Percentiles rank a stretch among this genome's conserved stretches.
Evolutionary conservation across 1,139 yeast genomes (phyloP).

Genomic region (Sugiyamaella sp.): DNA sequence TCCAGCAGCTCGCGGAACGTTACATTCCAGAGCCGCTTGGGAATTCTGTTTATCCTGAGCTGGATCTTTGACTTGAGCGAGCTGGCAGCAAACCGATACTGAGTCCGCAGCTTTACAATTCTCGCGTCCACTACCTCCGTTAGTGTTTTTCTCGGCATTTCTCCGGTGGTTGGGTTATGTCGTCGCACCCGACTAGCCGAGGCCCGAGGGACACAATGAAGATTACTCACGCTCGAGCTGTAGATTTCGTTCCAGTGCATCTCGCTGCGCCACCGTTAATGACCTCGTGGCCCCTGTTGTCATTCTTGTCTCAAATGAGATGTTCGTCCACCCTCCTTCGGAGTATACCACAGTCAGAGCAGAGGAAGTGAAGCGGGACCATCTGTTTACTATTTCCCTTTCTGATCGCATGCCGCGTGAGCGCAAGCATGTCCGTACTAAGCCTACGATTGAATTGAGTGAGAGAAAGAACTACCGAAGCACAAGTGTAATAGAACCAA

Average conservation of each 20-base stretch:
- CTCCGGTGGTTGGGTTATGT: neutral
- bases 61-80: slow-evolving; percentile 44
- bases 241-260: slow-evolving; percentile 37
- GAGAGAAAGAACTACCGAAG: too few relatives aligned
- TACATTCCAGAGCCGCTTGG: slow-evolving; percentile 48
- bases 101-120: slow-evolving; percentile 37
- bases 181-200: too few relatives aligned
- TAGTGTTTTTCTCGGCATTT: neutral
- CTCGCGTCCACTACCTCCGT: slow-evolving; percentile 36
- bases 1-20: slow-evolving; percentile 41
- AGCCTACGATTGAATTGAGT: too few relatives aligned
- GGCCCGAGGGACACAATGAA: neutral
- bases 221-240: slow-evolving; percentile 35
- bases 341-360: too few relatives aligned
- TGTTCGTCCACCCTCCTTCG: too few relatives aligned
- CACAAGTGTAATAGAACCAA: too few relatives aligned
- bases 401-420: neutral
- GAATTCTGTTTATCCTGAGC: slow-evolving; percentile 46
- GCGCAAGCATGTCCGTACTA: too few relatives aligned
- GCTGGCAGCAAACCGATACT: slow-evolving; percentile 40
- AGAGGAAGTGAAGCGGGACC: neutral
- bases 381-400: slow-evolving; percentile 12
- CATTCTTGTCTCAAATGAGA: neutral
- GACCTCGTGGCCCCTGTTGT: neutral
- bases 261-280: slow-evolving; percentile 36